Conservation (phyloP, 2,329 filamentous ascomycete species). For the Dactylellina leptospora region DNA sequence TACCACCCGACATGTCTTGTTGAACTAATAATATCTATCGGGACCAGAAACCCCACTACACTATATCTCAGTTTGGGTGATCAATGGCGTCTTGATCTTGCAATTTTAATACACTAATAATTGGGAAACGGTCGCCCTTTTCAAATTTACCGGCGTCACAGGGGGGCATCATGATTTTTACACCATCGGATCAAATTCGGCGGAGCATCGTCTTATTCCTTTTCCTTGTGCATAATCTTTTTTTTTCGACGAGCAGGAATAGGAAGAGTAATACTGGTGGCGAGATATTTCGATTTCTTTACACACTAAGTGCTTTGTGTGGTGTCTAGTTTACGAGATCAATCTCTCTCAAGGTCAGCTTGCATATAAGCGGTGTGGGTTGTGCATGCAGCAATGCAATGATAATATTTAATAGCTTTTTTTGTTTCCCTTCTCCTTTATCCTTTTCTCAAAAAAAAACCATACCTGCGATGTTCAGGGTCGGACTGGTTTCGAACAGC, state of each 20-base stretch:
- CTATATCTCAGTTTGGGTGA: slow-evolving; percentile 11
- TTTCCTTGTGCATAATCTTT: slow-evolving; percentile 23
- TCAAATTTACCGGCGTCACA: slow-evolving; percentile 23
- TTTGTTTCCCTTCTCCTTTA: too few species aligned
- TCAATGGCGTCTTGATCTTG: not conserved
- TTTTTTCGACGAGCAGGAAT: slow-evolving; percentile 18
- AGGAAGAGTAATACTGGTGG: slow-evolving; percentile 3
- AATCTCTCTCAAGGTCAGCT: too few species aligned
- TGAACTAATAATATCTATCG: slow-evolving; percentile 6
- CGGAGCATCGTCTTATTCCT: slow-evolving; percentile 29
- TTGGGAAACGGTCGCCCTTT: slow-evolving; percentile 4
- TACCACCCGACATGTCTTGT: not conserved
- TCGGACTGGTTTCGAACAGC: too few species aligned
- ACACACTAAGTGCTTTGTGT: too few species aligned
- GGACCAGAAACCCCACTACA: not conserved
- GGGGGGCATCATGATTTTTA: slow-evolving; percentile 30
- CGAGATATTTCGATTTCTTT: not conserved
- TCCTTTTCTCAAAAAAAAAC: too few species aligned
- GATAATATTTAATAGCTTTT: too few species aligned
- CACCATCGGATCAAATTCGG: slow-evolving; percentile 10
- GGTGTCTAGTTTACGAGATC: too few species aligned
- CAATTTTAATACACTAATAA: slow-evolving; percentile 39
- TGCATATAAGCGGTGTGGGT: too few species aligned
- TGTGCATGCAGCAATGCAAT: too few species aligned
- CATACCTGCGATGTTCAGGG: too few species aligned